Evolutionary conservation across 495 filamentous ascomycete species (phyloP).

Genomic region (Neurospora tetraspora): DNA sequence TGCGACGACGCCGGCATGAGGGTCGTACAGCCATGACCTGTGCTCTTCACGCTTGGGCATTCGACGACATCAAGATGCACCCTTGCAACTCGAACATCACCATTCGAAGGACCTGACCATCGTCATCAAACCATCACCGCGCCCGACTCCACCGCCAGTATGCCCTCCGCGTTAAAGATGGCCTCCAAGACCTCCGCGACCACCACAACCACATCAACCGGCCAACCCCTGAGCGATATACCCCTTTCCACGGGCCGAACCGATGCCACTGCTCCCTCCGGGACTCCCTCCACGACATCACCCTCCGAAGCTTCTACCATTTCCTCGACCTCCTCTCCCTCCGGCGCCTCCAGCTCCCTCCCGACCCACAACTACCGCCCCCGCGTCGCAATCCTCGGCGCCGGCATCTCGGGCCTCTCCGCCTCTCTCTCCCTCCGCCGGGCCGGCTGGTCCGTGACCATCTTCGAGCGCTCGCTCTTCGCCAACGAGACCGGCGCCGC

Average conservation of each 20-base stretch:
- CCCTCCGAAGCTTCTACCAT: neutral
- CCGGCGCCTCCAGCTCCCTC: neutral
- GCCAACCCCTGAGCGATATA: neutral
- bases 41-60: neutral
- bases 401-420: slow-evolving; percentile 20
- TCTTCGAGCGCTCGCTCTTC: slow-evolving; percentile 43
- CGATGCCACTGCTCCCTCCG: neutral
- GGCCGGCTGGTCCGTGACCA: slow-evolving; percentile 38
- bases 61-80: neutral
- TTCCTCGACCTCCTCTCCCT: neutral
- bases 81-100: neutral
- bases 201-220: neutral
- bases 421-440: slow-evolving; percentile 40
- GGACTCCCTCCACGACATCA: neutral
- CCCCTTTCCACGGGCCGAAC: too few relatives aligned
- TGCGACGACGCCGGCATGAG: neutral
- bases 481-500: slow-evolving; percentile 47
- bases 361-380: neutral
- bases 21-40: neutral
- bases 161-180: neutral
- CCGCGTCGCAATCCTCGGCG: slow-evolving; percentile 31
- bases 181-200: neutral
- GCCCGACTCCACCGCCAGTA: neutral
- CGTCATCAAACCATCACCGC: neutral
- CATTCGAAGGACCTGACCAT: neutral